Evolutionary conservation across 352 stramenopile species (phyloP), one percentile per base, ranked within the genome.

Genomic region (Globisporangium heterothallicum): DNA sequence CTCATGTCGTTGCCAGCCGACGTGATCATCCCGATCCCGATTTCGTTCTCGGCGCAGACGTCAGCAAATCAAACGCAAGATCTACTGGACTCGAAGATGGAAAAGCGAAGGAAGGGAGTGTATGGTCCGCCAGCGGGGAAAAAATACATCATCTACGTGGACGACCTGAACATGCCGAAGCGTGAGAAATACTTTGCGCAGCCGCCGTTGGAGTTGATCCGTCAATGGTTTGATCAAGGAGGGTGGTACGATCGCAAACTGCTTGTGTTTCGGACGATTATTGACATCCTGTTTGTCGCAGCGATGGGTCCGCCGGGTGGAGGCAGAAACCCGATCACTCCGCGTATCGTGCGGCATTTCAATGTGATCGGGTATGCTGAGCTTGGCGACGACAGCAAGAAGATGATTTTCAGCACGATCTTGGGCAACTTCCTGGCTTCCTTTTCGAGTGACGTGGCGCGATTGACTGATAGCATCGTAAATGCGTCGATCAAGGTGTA

Each of bases 91-190:
- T 67, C 76, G 13, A 97, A 97, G 61, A 95, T 95, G 69, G 90
- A 97, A 54, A 97, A 97, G 58, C 74, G 93, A 0, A 64, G 91
- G 14, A 97, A 97, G 50, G 92, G 95, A 9, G 82, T 98, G 0
- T 98, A 95, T 49, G 90, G 92, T 1, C 92, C 92, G 7, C 74
- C 88, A 0, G 78, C 86, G 16, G 91, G 93, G 4, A 97, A 97
- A 61, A 88, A 90, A 26, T 96, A 92, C 59, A 91, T 97, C 32
- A 71, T 97, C n/a, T 97, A 97, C 60, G 84, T 98, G 32, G 94
- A 98, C 59, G 94, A 98, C 61, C 58, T 98, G 6, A 98, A 98
- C 63, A 98, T 98, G 94, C 92, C 94, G 13, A 96, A 97, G 63
- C 80, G 84, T 14, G 92, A 98, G 53, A 94, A 92, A 46, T 97